These are phyloP conservation scores for Diplodia corticola DNA, from an alignment of 2,329 filamentous ascomycete species.

Conservation along the genomic window DNA sequence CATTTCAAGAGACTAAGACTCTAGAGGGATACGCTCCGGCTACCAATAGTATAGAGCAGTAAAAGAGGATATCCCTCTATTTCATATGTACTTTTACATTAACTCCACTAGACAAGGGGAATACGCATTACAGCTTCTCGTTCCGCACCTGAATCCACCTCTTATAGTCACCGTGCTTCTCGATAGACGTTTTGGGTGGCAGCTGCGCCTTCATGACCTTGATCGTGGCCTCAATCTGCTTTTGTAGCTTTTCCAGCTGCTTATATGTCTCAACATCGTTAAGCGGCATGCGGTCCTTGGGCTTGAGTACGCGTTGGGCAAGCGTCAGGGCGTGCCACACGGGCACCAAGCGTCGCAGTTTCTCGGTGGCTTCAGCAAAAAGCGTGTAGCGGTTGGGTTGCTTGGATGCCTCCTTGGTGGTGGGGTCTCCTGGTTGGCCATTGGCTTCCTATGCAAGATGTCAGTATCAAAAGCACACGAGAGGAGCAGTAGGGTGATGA, in stretches of 20 bases:
- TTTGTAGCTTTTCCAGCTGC: background rate
- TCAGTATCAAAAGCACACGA: background rate
- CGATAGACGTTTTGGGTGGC: background rate
- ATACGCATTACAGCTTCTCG: background rate
- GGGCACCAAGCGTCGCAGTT: slow-evolving; percentile 32
- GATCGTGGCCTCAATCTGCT: background rate
- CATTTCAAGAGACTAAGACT: too few species aligned
- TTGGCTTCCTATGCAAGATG: background rate
- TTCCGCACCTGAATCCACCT: background rate
- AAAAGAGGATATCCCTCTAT: background rate
- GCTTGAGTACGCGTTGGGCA: slow-evolving; percentile 43
- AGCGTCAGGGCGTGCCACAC: slow-evolving; percentile 49
- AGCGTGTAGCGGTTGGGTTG: slow-evolving; percentile 9
- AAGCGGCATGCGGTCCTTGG: slow-evolving; percentile 33
- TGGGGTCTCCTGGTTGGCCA: background rate
- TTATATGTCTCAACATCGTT: slow-evolving; percentile 26
- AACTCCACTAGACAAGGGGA: too few species aligned
- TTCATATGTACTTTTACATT: background rate
- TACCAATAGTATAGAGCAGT: too few species aligned
- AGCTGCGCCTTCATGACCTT: background rate
- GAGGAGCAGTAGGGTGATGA: background rate
- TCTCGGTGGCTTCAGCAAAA: slow-evolving; percentile 31
- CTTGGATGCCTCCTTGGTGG: background rate
- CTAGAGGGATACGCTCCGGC: too few species aligned
- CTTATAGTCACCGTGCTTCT: background rate